Conservation (phyloP, 768 basidiomycete species). For the Collybia nuda region DNA sequence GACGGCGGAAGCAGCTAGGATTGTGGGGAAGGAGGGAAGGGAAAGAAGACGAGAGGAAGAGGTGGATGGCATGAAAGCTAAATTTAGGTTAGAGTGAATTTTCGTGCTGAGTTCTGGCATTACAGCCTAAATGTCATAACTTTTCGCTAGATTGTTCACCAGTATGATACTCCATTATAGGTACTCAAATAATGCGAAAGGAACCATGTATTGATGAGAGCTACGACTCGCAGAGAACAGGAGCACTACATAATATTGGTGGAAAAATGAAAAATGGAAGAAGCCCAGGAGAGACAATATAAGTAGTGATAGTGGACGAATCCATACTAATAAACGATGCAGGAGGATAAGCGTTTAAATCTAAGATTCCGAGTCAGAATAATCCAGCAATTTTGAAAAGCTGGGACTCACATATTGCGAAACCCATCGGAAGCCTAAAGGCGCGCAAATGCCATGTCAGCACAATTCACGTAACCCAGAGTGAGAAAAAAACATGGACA, state of each 20-base stretch:
- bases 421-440: conserved; percentile 88
- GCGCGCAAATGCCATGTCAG: conserved; percentile 9
- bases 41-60: conserved; percentile 17
- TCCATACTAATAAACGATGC: conserved; percentile 3
- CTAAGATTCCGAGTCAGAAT: conserved; percentile 17
- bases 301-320: conserved; percentile 2
- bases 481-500: conserved; percentile 12
- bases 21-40: conserved; percentile 43
- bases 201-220: too few relatives aligned
- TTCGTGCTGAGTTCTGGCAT: not conserved
- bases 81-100: not conserved
- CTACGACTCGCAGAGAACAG: not conserved
- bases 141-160: too few relatives aligned
- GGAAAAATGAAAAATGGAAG: not conserved
- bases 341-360: conserved; percentile 28
- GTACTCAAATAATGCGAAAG: not conserved
- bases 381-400: not conserved
- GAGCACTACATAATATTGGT: not conserved
- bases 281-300: not conserved
- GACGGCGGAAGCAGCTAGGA: conserved; percentile 53
- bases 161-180: not conserved
- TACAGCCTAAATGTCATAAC: not conserved
- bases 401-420: conserved; percentile 87
- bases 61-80: conserved; percentile 13
- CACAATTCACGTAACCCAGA: not conserved